Percentiles rank a stretch among this genome's conserved stretches.
These are phyloP conservation scores for Trametes coccinea DNA, from an alignment of 768 basidiomycete genomes.

Conservation along the genomic window DNA sequence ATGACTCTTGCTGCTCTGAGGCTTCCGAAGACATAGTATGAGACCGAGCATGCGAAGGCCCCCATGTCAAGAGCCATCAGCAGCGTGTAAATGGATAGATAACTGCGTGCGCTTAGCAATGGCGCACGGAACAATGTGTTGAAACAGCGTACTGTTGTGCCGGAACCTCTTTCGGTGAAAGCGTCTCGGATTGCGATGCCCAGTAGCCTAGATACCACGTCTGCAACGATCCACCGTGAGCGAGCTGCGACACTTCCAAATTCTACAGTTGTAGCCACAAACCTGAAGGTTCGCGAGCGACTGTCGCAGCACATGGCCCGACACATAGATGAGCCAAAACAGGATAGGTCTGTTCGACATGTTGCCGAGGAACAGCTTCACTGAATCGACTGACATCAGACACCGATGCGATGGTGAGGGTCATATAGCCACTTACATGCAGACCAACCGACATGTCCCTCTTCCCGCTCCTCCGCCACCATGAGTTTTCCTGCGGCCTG, in stretches of 20 bases:
- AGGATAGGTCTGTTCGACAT: background rate
- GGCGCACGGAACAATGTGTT: background rate
- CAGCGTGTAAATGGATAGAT: constrained; percentile 42
- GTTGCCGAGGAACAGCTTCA: constrained; percentile 9
- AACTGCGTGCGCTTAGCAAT: constrained; percentile 36
- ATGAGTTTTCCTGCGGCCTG: constrained; percentile 55
- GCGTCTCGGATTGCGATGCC: constrained; percentile 26
- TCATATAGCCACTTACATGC: constrained; percentile 30
- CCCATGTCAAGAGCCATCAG: constrained; percentile 32
- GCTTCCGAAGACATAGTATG: constrained; percentile 44
- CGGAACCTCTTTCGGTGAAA: constrained; percentile 14
- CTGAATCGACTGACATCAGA: constrained; percentile 9
- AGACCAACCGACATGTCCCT: constrained; percentile 56
- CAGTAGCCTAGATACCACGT: constrained; percentile 44
- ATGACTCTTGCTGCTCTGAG: constrained; percentile 56
- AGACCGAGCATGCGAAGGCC: constrained; percentile 13
- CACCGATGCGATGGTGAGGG: background rate
- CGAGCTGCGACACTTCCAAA: no score
- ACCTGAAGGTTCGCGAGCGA: constrained; percentile 6
- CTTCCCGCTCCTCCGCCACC: constrained; percentile 60
- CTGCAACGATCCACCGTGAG: constrained; percentile 14
- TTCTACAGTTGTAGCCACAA: background rate
- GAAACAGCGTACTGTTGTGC: constrained; percentile 19
- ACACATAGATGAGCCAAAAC: constrained; percentile 11
- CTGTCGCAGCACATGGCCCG: background rate